Base-by-base conservation (phyloP, 2,329 filamentous ascomycete species). In the Ceratocystis destructans region DNA sequence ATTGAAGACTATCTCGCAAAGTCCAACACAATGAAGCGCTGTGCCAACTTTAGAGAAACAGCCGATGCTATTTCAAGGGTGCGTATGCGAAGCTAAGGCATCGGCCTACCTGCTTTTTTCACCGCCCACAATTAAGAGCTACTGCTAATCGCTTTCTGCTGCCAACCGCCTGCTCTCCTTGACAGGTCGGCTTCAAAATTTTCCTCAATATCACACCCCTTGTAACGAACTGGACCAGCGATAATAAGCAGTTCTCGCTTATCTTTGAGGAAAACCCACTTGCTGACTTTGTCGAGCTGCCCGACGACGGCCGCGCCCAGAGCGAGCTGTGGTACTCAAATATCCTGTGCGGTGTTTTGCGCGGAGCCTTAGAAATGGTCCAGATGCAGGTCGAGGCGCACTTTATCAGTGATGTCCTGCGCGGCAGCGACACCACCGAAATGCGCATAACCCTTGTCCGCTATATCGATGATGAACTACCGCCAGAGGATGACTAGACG, bases 241-340 rank as follows among this genome's bases (percentile, higher is more conserved):
- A 99, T 76, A 94, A 87, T 78, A 96, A 96, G 75, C 90, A 96
- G 71, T 99, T 99, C 78, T 96, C 91, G 0, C 80, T 99, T 12
- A 84, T 96, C 17, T 96, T 99, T 71, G 94, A 99, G 70, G 94
- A 99, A 76, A 99, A 97, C 73, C 94, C 94, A 0, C 79, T 99
- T 68, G 92, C 92, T 64, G 94, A 99, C 77, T 99, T 97, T 77
- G 94, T 99, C 62, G 94, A 99, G 76, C 79, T 99, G 55, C 94
- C 94, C 0, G 94, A 99, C 74, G 94, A 99, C 76, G 94, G 92
- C 64, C 83, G 91, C 70, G 90, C 94, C 2, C 94, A 99, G 76
- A 92, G 96, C 73, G 93, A 97, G 77, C 79, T 99, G 48, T 99
- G 94, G 94, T 99, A 95, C 76, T 96, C 91, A 4, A 99, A 97